phyloP scores from a whole-genome alignment of 169 alveolate species.

The Eimeria tenella region DNA sequence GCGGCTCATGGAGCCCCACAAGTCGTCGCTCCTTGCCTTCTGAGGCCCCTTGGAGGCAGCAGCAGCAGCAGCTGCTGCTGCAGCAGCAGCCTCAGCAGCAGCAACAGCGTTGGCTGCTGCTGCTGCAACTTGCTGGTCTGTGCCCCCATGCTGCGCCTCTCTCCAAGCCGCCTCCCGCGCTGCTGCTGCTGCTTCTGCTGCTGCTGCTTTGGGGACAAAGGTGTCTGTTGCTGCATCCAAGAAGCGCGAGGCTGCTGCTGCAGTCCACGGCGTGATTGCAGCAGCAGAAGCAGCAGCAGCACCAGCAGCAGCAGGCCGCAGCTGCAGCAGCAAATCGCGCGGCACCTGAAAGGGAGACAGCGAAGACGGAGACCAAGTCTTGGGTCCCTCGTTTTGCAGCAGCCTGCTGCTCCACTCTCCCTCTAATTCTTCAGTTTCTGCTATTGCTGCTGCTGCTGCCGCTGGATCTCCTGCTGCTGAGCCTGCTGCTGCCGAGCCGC shows the following conservation, averaged over 20 bases:
- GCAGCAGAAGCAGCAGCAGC: not conserved
- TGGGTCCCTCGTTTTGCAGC: not conserved
- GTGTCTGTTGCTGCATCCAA: not conserved
- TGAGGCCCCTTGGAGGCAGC: not conserved
- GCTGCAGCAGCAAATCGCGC: not conserved
- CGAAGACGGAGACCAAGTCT: not conserved
- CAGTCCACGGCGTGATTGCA: not conserved
- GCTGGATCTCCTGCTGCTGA: not conserved
- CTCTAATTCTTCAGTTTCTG: not conserved
- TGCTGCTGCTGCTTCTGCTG: constrained; percentile 11
- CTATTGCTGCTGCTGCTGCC: not conserved
- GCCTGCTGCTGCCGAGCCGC: not conserved
- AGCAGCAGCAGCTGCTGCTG: constrained; percentile 10
- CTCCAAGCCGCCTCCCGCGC: not conserved
- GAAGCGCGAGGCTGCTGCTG: constrained; percentile 9
- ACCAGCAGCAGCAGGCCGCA: not conserved
- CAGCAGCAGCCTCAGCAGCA: not conserved
- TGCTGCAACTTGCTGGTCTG: not conserved
- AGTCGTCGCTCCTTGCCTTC: not conserved
- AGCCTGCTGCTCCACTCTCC: not conserved
- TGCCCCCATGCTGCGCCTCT: not conserved
- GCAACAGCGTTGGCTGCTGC: not conserved
- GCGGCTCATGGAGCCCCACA: constrained; percentile 2
- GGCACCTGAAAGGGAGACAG: constrained; percentile 18
- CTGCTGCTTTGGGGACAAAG: not conserved